Percentiles rank a stretch among this genome's conserved stretches.
Evolutionary conservation across 2,329 filamentous ascomycete genomes (phyloP).

Genomic region (Rhynchosporium agropyri): DNA sequence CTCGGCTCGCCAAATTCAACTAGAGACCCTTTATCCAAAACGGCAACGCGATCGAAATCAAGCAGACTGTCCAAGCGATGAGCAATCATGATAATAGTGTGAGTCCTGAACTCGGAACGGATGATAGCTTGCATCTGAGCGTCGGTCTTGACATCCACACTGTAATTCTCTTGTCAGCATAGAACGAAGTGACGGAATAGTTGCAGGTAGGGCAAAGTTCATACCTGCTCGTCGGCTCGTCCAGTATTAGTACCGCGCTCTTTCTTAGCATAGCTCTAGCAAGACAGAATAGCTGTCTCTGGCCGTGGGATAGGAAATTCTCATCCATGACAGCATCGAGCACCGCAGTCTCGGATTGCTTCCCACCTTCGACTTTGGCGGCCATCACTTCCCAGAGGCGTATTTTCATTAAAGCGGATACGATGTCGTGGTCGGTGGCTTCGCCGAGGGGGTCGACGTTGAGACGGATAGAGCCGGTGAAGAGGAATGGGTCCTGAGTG

Average conservation of each 20-base stretch:
- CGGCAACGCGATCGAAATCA: conserved; percentile 49
- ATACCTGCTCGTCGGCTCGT: conserved; percentile 39
- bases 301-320: conserved; percentile 46
- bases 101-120: conserved; percentile 51
- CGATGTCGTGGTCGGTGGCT: conserved; percentile 67
- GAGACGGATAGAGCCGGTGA: conserved; percentile 42
- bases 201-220: background rate
- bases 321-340: conserved; percentile 17
- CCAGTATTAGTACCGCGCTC: conserved; percentile 41
- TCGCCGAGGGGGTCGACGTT: conserved; percentile 45
- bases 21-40: conserved; percentile 56
- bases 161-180: conserved; percentile 8
- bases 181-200: background rate
- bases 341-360: background rate
- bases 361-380: conserved; percentile 8
- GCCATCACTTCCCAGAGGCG: conserved; percentile 46
- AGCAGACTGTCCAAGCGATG: conserved; percentile 44
- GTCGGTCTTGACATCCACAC: conserved; percentile 40
- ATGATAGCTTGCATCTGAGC: conserved; percentile 46
- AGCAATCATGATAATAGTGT: conserved; percentile 49
- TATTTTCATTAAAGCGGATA: conserved; percentile 78
- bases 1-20: conserved; percentile 85
- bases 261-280: conserved; percentile 48
- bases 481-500: conserved; percentile 48
- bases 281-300: conserved; percentile 52